Percentiles rank a stretch among this genome's conserved stretches.
Evolutionary conservation across 75 land plant species (phyloP).

Genomic region (Picea sitchensis): DNA sequence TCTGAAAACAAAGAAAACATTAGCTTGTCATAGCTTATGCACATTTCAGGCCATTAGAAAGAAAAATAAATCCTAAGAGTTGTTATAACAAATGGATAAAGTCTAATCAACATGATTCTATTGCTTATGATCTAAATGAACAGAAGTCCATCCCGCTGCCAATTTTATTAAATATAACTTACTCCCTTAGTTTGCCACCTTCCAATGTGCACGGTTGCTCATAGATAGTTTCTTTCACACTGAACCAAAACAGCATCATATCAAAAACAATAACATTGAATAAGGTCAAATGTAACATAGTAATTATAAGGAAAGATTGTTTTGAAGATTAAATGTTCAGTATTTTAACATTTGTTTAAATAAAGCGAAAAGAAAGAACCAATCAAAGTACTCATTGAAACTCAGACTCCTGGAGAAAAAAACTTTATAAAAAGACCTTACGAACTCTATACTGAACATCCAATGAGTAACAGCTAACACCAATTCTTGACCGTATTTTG

Average conservation of each 20-base stretch:
- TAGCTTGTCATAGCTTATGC: not conserved
- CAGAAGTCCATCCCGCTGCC: not conserved
- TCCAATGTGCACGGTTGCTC: constrained; percentile 77
- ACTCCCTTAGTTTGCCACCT: constrained; percentile 98
- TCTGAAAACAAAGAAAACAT: constrained; percentile 36
- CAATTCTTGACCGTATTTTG: not conserved
- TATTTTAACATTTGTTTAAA: not conserved
- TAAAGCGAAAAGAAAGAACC: not conserved
- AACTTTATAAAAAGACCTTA: not conserved
- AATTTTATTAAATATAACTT: constrained; percentile 31
- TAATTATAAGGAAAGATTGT: not conserved
- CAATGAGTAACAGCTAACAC: not conserved
- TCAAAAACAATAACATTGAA: not conserved
- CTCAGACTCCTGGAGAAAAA: not conserved
- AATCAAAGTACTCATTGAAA: not conserved
- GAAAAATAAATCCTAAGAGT: not conserved
- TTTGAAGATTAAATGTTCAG: not conserved
- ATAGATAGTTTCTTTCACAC: constrained; percentile 82
- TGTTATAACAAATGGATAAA: not conserved
- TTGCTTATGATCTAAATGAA: constrained; percentile 2
- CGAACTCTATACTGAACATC: not conserved
- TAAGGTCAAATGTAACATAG: not conserved
- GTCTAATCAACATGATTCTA: not conserved
- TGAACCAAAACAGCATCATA: constrained; percentile 32
- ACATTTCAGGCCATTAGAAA: not conserved